Base-by-base conservation (phyloP, 1,284 basidiomycete genomes). In the Ceratobasidium sp. region DNA sequence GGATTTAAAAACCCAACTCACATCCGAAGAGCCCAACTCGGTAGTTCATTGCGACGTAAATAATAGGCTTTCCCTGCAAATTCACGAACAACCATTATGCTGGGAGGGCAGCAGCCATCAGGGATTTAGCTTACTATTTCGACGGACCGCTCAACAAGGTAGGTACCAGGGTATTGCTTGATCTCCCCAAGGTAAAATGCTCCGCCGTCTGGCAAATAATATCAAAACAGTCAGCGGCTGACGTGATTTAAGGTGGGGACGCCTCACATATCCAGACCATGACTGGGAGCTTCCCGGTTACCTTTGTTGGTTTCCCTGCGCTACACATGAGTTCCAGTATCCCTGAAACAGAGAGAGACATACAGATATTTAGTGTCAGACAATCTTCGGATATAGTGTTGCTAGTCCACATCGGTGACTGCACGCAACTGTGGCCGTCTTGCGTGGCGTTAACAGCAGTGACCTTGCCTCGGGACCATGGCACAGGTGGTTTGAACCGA, bases 41-140 rank as follows among this genome's bases (percentile, higher is more conserved):
- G 79, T 83, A 83, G 77, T 83, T 83, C 77, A 82, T 76, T 0
- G 82, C 78, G 2, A 82, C 82, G n/a, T 81, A 80, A 54, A 84
- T 78, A 52, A 80, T 78, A 9, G 81, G 79, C 68, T 80, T 79
- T 69, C 78, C 78, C 76, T 73, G 5, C 11, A 7, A 32, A 34
- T 34, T 19, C 34, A 0, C 8, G 25, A 29, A 29, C 25, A 44
- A 3, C 17, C n/a, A 29, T 6, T 40, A 46, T 29, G 25, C 25
- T 40, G 9, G 37, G 6, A 9, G 9, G 9, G 9, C 40, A 11
- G 40, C 40, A 11, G 9, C 9, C 40, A 8, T 43, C 9, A 11
- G 2, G 40, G 9, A 43, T 43, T 11, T 43, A 17, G 59, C 54
- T 51, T 34, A 62, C 56, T 7, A 32, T 62, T n/a, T 17, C n/a